Evolutionary conservation across 2,329 filamentous ascomycete species (phyloP), one percentile per base, ranked within the genome.

Genomic region (Sporothrix luriei): DNA sequence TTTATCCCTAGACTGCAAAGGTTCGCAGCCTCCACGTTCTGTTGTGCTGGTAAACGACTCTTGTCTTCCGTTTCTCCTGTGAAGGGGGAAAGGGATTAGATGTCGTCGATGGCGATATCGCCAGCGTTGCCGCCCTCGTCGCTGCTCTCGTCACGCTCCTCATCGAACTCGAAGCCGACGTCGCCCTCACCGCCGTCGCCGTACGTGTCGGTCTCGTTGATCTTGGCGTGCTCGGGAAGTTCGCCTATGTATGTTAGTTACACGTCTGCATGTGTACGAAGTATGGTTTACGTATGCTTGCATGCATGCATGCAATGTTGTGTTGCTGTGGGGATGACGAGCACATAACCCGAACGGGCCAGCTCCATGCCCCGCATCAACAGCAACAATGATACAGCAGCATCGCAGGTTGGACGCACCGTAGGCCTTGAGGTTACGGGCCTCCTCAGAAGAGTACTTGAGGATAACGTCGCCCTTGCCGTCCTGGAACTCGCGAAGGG

Each of bases 141-240:
- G 43, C 86, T 86, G 66, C 71, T 71, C 52, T 84, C 87, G 77
- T 91, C 90, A 74, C 90, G 85, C 81, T 97, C 94, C 81, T 98
- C 94, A 83, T 96, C 95, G 85, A 98, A 98, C 84, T 98, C 95
- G 85, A 99, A 97, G 83, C 95, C 95, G 84, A 91, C 93, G 78
- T 97, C 93, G 81, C 95, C 94, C 80, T 97, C 91, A 81, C 93
- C 94, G 80, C 94, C 92, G 81, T 94, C 92, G 78, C 92, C 88
- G 78, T 91, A 97, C 62, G 93, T 97, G 82, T 98, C 95, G 74
- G 93, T 97, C 88, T 99, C 95, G 88, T 99, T 99, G 88, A 99
- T 99, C 91, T 98, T 98, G 80, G 95, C 95, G 78, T 89, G 91
- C 84, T 98, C 95, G 75, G 95, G 95, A 72, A 99, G 86, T 83